These are phyloP conservation scores for Starmera caribaea DNA, from an alignment of 805 yeast genomes.

Conservation along the genomic window DNA sequence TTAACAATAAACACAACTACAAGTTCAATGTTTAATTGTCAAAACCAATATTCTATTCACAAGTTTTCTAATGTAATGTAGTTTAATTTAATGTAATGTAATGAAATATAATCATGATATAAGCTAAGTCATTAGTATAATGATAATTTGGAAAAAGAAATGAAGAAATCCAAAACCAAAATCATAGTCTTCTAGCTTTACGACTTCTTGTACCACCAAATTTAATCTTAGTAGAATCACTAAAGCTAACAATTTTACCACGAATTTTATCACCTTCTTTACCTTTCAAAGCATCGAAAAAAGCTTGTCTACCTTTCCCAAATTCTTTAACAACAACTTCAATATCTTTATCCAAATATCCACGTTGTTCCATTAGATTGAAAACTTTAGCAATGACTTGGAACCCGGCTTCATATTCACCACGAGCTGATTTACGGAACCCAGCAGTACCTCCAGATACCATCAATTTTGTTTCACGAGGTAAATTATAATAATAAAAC, in stretches of 20 bases:
- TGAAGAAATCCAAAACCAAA: too few relatives aligned
- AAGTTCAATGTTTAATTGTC: too few relatives aligned
- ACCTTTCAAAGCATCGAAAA: conserved; percentile 74
- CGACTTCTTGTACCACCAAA: conserved; percentile 92
- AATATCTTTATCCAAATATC: conserved; percentile 46
- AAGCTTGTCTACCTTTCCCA: conserved; percentile 87
- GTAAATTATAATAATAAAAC: conserved; percentile 67
- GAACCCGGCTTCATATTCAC: conserved; percentile 89
- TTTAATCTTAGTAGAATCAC: conserved; percentile 74
- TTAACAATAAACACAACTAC: too few relatives aligned
- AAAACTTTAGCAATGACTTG: conserved; percentile 74
- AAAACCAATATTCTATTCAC: too few relatives aligned
- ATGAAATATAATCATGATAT: background rate
- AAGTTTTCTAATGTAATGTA: too few relatives aligned
- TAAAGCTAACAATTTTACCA: conserved; percentile 55
- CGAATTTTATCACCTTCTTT: conserved; percentile 74
- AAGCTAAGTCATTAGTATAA: too few relatives aligned
- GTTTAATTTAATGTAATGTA: too few relatives aligned
- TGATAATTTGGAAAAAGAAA: background rate
- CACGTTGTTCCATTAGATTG: conserved; percentile 55
- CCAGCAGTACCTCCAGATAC: conserved; percentile 82
- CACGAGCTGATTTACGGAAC: conserved; percentile 80
- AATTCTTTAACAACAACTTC: conserved; percentile 75
- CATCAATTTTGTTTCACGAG: conserved; percentile 61
- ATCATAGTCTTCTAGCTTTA: conserved; percentile 62